Conservation (phyloP, 2,329 filamentous ascomycete genomes). For the Verticillium dahliae region DNA sequence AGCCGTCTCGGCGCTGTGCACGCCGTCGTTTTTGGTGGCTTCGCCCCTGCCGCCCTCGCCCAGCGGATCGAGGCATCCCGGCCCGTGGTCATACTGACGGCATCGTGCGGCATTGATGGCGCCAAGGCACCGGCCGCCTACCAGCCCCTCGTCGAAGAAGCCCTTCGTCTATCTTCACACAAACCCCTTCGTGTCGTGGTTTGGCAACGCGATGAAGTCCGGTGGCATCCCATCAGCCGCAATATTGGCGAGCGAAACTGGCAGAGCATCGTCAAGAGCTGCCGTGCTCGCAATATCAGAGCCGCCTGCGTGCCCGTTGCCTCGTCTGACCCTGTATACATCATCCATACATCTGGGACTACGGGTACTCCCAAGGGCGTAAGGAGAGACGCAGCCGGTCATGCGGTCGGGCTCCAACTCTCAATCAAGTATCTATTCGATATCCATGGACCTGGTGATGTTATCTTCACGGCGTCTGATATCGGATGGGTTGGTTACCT, state of each 20-base stretch:
- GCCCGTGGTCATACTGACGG: conserved; percentile 73
- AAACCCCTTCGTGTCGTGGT: conserved; percentile 70
- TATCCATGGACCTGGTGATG: conserved; percentile 76
- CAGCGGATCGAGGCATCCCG: conserved; percentile 81
- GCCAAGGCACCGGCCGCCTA: conserved; percentile 75
- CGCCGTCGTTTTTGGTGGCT: conserved; percentile 89
- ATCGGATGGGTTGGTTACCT: conserved; percentile 70
- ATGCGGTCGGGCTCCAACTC: conserved; percentile 77
- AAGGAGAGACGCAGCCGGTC: conserved; percentile 73
- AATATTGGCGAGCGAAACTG: conserved; percentile 69
- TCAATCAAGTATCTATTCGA: conserved; percentile 79
- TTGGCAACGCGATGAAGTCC: conserved; percentile 74
- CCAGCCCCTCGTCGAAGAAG: conserved; percentile 67
- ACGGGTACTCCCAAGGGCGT: conserved; percentile 82
- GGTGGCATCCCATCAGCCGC: conserved; percentile 66
- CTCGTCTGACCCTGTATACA: conserved; percentile 76
- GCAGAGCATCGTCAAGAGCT: conserved; percentile 70
- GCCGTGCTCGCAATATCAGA: conserved; percentile 57
- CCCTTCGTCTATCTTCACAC: conserved; percentile 58
- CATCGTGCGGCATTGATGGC: conserved; percentile 88
- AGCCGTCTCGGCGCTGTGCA: conserved; percentile 81
- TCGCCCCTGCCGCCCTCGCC: conserved; percentile 72
- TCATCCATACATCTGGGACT: conserved; percentile 83
- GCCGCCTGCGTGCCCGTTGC: conserved; percentile 72
- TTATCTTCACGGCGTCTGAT: conserved; percentile 68